These are phyloP conservation scores for Cladophialophora carrionii DNA, from an alignment of 2,329 filamentous ascomycete genomes.

Conservation along the genomic window DNA sequence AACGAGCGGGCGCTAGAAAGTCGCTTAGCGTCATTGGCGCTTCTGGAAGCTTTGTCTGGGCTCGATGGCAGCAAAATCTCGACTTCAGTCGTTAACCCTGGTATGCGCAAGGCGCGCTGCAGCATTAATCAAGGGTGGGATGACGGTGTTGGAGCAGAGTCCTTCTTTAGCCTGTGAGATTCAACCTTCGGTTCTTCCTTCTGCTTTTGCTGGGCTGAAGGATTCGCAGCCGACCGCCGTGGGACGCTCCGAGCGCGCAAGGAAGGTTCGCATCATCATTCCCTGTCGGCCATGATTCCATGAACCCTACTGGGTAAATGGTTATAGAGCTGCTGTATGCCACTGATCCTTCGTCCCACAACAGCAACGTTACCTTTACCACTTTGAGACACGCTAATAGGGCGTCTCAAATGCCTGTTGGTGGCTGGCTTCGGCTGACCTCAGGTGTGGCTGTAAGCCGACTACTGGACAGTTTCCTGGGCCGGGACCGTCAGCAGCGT, in stretches of 20 bases:
- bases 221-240: background rate
- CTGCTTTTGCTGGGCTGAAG: background rate
- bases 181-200: background rate
- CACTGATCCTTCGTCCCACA: constrained; percentile 3
- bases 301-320: background rate
- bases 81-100: background rate
- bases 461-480: background rate
- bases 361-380: constrained; percentile 3
- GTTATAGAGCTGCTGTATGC: constrained; percentile 9
- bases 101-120: background rate
- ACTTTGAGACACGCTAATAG: constrained; percentile 4
- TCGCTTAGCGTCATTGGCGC: background rate
- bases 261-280: background rate
- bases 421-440: background rate
- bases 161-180: background rate
- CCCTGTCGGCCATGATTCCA: background rate
- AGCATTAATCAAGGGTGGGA: background rate
- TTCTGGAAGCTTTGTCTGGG: constrained; percentile 11
- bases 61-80: background rate
- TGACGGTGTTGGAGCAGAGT: constrained; percentile 8
- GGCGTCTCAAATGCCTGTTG: background rate
- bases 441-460: constrained; percentile 13
- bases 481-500: background rate
- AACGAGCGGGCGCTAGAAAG: background rate
- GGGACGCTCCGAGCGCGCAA: constrained; percentile 9